Evolutionary conservation across 306 rosid genomes (phyloP).

Genomic region (Inga laurina): DNA sequence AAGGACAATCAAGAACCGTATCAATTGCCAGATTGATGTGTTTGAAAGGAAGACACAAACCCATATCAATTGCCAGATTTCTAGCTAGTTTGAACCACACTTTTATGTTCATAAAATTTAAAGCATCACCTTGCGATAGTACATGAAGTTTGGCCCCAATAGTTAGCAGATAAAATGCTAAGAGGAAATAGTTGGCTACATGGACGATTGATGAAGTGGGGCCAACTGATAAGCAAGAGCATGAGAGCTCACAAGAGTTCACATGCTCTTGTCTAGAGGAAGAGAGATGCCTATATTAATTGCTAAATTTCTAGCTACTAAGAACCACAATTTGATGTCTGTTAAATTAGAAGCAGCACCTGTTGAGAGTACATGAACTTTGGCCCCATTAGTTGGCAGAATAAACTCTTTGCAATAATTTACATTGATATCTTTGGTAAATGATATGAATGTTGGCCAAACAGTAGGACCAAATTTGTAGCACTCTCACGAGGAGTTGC

Average conservation of each 20-base stretch:
- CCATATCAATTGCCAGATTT: neutral
- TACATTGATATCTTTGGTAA: neutral
- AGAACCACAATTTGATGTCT: neutral
- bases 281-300: neutral
- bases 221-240: constrained; percentile 19
- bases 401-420: neutral
- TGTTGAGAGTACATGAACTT: neutral
- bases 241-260: constrained; percentile 15
- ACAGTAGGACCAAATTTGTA: neutral
- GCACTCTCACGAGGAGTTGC: no score
- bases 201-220: constrained; percentile 8
- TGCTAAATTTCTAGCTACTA: neutral
- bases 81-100: neutral
- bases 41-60: constrained; percentile 34
- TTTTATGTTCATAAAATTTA: neutral
- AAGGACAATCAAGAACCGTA: neutral
- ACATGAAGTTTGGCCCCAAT: neutral
- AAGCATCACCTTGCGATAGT: neutral
- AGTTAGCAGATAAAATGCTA: constrained; percentile 6
- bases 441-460: no score
- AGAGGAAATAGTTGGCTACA: neutral
- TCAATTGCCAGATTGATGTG: neutral
- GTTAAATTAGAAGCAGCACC: neutral
- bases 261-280: constrained; percentile 41
- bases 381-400: neutral